Evolutionary conservation across 441 rosid species (phyloP).

Genomic region (Isatis lusitanica): DNA sequence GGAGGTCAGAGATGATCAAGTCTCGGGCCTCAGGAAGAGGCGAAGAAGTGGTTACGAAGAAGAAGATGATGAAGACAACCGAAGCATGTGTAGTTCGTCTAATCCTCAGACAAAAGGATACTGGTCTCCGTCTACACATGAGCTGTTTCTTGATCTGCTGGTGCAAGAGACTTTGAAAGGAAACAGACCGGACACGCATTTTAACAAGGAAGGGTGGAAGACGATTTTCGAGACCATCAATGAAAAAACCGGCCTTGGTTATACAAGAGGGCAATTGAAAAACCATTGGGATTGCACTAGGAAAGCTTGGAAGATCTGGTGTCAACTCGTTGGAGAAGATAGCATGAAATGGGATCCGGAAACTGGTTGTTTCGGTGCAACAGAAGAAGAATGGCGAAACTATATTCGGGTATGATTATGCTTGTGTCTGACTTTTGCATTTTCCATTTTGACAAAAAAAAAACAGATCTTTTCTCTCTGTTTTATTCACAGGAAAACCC

Average conservation of each 20-base stretch:
- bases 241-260: slow-evolving; percentile 36
- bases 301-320: slow-evolving; percentile 53
- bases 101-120: slow-evolving; percentile 39
- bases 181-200: slow-evolving; percentile 46
- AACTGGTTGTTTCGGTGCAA: slow-evolving; percentile 41
- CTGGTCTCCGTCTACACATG: slow-evolving; percentile 52
- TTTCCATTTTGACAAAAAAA: background rate
- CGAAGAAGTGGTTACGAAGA: slow-evolving; percentile 6
- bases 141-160: slow-evolving; percentile 48
- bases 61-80: slow-evolving; percentile 22
- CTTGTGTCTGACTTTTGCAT: background rate
- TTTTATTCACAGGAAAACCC: slow-evolving; percentile 42
- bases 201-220: slow-evolving; percentile 51
- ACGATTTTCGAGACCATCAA: slow-evolving; percentile 43
- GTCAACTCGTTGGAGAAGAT: slow-evolving; percentile 39
- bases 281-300: slow-evolving; percentile 54
- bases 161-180: slow-evolving; percentile 48
- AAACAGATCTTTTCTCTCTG: background rate
- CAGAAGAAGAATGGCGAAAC: slow-evolving; percentile 48
- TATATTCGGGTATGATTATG: slow-evolving; percentile 39
- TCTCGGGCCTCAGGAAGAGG: slow-evolving; percentile 23
- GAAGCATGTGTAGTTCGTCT: slow-evolving; percentile 33
- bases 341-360: slow-evolving; percentile 51
- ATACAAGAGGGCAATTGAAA: slow-evolving; percentile 48
- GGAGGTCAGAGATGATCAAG: slow-evolving; percentile 23